Conservation (phyloP, 441 rosid species). For the Macaranga tanarius region DNA sequence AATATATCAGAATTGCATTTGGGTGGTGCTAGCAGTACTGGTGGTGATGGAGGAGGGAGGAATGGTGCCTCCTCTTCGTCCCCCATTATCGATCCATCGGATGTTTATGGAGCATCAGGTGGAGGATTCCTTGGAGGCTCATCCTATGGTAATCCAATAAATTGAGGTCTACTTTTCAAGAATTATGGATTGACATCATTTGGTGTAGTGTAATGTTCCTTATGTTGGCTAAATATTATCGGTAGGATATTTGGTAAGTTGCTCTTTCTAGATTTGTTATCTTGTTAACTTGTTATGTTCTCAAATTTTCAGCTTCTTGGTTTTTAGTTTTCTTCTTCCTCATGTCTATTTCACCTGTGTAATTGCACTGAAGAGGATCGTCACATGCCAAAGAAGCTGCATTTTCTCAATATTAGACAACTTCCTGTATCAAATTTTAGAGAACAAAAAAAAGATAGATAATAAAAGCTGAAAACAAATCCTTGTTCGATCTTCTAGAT, state of each 20-base stretch:
- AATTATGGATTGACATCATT: slow-evolving; percentile 2
- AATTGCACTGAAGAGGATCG: slow-evolving; percentile 23
- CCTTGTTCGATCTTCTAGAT: slow-evolving; percentile 20
- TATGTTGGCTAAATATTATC: slow-evolving; percentile 28
- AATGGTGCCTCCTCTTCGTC: slow-evolving; percentile 53
- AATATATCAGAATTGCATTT: slow-evolving; percentile 78
- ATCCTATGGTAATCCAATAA: slow-evolving; percentile 58
- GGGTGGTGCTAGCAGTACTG: slow-evolving; percentile 50
- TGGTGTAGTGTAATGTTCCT: slow-evolving; percentile 13
- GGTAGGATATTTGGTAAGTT: slow-evolving; percentile 32
- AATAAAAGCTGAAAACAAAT: slow-evolving; percentile 13
- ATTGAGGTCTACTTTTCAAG: slow-evolving; percentile 32
- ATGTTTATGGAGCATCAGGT: slow-evolving; percentile 51
- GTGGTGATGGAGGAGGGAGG: slow-evolving; percentile 32
- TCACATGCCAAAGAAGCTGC: slow-evolving; percentile 27
- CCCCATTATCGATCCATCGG: slow-evolving; percentile 55
- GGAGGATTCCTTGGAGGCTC: slow-evolving; percentile 63
- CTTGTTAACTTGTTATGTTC: slow-evolving; percentile 16
- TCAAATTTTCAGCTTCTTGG: slow-evolving; percentile 26
- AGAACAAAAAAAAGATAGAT: neutral
- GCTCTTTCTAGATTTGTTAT: slow-evolving; percentile 23
- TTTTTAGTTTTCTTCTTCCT: slow-evolving; percentile 15
- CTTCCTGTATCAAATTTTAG: slow-evolving; percentile 25
- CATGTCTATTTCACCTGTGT: slow-evolving; percentile 13
- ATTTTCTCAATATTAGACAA: slow-evolving; percentile 17